Base-by-base conservation (phyloP, 2,329 filamentous ascomycete genomes). In the Talaromyces pinophilus region DNA sequence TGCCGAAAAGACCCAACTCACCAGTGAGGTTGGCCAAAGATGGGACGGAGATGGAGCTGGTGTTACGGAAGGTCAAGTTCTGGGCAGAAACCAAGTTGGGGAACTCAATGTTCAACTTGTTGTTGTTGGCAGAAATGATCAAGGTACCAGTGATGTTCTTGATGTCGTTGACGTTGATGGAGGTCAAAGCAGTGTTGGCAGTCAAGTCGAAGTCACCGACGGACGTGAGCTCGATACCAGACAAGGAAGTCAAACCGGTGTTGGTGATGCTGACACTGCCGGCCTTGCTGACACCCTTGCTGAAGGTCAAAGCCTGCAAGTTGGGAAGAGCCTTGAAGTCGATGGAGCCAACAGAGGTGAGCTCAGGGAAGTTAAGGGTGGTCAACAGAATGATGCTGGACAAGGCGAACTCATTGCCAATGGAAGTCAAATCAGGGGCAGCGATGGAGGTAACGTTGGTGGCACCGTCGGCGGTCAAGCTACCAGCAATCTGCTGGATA, bases 121-220 rank as follows among this genome's bases (percentile, higher is more conserved):
- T 82, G 75, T 90, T 90, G 84, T 99, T 99, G 83, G 90, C 88
- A 73, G 88, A 87, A 76, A 99, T 88, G 74, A 86, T 88, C 63
- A 97, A 82, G 57, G 84, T 79, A 65, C 86, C 84, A 70, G 86
- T 90, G 73, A 97, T 86, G 82, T 91, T 94, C 78, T 85, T 85
- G 67, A 98, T 85, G 77, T 90, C 86, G 79, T 93, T 91, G 71
- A 82, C 79, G 76, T 87, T 86, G 82, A 96, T 91, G 68, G 83
- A 84, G 76, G 86, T 87, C 72, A 99, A 85, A 76, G 90, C 89
- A 69, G 82, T 83, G 88, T 98, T 98, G 89, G 97, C 97, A 86
- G 92, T 90, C 81, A 99, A 90, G 78, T 91, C 84, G 77, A 99
- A 87, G 71, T 82, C 84, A 66, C 87, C 85, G 64, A 92, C 89